phyloP scores from a whole-genome alignment of 2,329 filamentous ascomycete genomes.

The Harringtonia lauricola region DNA sequence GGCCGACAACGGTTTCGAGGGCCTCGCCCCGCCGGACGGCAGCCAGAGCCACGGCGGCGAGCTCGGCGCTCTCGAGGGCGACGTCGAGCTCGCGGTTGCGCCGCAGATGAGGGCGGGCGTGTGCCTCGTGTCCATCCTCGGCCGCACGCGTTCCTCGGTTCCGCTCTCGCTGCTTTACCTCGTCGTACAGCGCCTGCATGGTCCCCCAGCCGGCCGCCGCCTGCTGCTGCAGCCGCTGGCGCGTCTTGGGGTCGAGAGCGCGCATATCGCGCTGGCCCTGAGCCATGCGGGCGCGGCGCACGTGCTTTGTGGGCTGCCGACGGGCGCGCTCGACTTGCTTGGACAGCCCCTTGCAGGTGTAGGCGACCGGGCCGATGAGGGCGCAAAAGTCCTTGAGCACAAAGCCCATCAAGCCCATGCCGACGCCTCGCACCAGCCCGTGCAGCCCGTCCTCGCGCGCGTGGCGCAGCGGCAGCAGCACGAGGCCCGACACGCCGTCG shows the following conservation, averaged over 20 bases:
- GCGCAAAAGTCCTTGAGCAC: constrained; percentile 55
- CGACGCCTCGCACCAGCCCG: constrained; percentile 42
- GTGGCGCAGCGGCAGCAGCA: constrained; percentile 46
- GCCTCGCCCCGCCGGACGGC: constrained; percentile 33
- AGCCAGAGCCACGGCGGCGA: constrained; percentile 32
- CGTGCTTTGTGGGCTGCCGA: constrained; percentile 38
- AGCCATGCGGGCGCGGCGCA: constrained; percentile 46
- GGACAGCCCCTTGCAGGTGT: constrained; percentile 51
- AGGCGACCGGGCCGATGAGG: constrained; percentile 48
- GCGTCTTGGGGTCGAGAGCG: constrained; percentile 21
- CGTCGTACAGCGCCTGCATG: constrained; percentile 26
- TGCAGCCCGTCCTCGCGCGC: constrained; percentile 33
- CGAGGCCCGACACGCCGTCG: constrained; percentile 53
- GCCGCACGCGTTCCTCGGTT: background rate
- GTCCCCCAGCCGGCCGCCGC: constrained; percentile 30
- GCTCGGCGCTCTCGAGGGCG: constrained; percentile 37
- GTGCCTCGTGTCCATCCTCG: background rate
- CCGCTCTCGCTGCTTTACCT: constrained; percentile 25
- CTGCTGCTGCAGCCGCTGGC: constrained; percentile 17
- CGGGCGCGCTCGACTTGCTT: constrained; percentile 47
- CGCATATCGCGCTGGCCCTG: constrained; percentile 41
- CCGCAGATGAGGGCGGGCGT: constrained; percentile 1
- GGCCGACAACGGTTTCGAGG: constrained; percentile 21
- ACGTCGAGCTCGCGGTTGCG: constrained; percentile 26
- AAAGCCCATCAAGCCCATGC: constrained; percentile 52